phyloP scores from a whole-genome alignment of 2,329 filamentous ascomycete species.

The Penicillium glabrum region DNA sequence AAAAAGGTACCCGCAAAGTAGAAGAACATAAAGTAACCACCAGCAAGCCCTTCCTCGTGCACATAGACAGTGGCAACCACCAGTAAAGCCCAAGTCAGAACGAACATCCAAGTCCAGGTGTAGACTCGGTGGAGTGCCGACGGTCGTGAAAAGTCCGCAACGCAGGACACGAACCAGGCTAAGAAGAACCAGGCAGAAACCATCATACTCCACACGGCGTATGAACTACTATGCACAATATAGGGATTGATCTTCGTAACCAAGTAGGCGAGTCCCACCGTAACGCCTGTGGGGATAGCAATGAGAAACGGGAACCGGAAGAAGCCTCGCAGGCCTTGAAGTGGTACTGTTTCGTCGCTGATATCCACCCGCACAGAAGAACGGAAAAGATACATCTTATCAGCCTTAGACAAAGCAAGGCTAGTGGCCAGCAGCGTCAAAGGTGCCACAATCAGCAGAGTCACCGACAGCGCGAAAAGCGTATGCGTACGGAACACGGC shows the following conservation, averaged over 20 bases:
- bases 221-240: constrained; percentile 87
- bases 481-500: constrained; percentile 77
- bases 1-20: constrained; percentile 75
- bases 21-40: constrained; percentile 79
- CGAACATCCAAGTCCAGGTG: constrained; percentile 79
- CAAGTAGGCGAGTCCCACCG: constrained; percentile 71
- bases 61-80: constrained; percentile 74
- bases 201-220: constrained; percentile 87
- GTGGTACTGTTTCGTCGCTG: constrained; percentile 58
- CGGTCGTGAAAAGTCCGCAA: constrained; percentile 76
- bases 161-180: constrained; percentile 79
- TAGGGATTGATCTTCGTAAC: constrained; percentile 81
- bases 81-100: constrained; percentile 70
- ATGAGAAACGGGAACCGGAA: constrained; percentile 81
- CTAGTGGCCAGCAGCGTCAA: constrained; percentile 69
- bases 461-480: constrained; percentile 84
- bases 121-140: constrained; percentile 84
- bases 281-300: constrained; percentile 64
- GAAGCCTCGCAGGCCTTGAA: constrained; percentile 78
- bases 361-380: constrained; percentile 62
- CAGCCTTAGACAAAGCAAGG: constrained; percentile 65
- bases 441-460: constrained; percentile 76
- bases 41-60: constrained; percentile 68
- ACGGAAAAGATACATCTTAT: constrained; percentile 88
- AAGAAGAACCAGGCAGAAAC: constrained; percentile 75